A percentile compares a stretch with the other conserved stretches of the same genome.
These are phyloP conservation scores for Benincasa hispida DNA, from an alignment of 306 rosid genomes.

Conservation along the genomic window DNA sequence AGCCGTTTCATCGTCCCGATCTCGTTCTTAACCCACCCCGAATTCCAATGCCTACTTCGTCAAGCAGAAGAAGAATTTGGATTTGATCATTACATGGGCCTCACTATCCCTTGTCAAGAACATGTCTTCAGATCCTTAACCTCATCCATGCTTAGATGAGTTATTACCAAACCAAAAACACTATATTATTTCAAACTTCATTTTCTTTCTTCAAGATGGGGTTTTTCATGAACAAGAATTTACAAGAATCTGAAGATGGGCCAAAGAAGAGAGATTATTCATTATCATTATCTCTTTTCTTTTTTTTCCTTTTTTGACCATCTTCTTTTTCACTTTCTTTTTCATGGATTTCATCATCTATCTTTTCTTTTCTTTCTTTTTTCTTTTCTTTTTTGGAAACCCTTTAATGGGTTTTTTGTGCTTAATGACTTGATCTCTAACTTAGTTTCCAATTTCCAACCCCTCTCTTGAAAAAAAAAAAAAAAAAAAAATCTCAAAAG, in stretches of 20 bases:
- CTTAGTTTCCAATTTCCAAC: not conserved
- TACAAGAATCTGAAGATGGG: not conserved
- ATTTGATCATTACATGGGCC: constrained; percentile 85
- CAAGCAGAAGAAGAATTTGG: constrained; percentile 96
- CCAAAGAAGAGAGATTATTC: not conserved
- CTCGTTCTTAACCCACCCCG: constrained; percentile 64
- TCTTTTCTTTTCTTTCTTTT: constrained; percentile 10
- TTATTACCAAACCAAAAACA: not conserved
- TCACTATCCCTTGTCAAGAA: constrained; percentile 91
- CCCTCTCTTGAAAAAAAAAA: not conserved
- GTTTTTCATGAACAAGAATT: not conserved
- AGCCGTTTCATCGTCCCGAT: constrained; percentile 80
- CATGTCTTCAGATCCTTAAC: constrained; percentile 55
- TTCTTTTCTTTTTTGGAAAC: not conserved
- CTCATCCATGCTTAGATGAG: constrained; percentile 38
- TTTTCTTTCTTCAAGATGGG: not conserved
- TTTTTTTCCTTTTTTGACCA: constrained; percentile 42
- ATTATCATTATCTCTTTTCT: constrained; percentile 14
- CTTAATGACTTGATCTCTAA: not conserved
- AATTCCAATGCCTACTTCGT: constrained; percentile 66
- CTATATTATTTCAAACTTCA: not conserved
- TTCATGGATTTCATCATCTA: constrained; percentile 12
- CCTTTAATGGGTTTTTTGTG: not conserved
- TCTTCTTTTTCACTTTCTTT: constrained; percentile 28
- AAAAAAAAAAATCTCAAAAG: not conserved